Evolutionary conservation across 2,329 filamentous ascomycete species (phyloP), one percentile per base, ranked within the genome.

Genomic region (Ilyonectria destructans): DNA sequence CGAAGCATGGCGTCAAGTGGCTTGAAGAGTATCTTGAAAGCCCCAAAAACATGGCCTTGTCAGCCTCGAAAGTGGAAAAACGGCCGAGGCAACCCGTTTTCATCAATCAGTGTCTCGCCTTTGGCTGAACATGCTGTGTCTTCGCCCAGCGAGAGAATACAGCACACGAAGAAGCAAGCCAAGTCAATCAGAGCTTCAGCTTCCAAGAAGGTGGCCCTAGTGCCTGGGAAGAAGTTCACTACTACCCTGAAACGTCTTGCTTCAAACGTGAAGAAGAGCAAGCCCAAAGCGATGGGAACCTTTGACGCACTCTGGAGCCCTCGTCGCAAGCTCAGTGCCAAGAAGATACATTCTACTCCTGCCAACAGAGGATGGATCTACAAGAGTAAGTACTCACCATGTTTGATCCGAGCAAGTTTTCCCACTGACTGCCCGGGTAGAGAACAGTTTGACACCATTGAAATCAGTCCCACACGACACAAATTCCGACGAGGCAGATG

Each of bases 1-100:
- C 7, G 40, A n/a, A 43, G 72, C 5, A 59, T 69, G 13, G 49
- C 62, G 9, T 49, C 71, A 1, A 12, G 74, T 9, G 69, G 72
- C n/a, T 46, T 75, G 21, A 76, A 62, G 54, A 54, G 73, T 8
- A 77, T 77, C 29, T 62, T 77, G 2, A 77, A 71, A 43, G 33
- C 48, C 10, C 45, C 69, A 29, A 35, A 58, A 37, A 52, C 29
- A 26, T 45, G 37, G 26, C 15, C 46, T 13, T 21, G 31, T n/a
- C 12, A 35, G 31, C 29, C 49, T 54, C 29, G 10, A 23, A 46
- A 54, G 48, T 21, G 46, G 46, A 7, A 10, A 6, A 2, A 17
- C n/a, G 26, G 21, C 9, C 21, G 19, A 17, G 23, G 19, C 23
- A 19, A 13, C n/a, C 13, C 29, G 13, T 21, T 21, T 23, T 54